Conservation (phyloP, 2,329 filamentous ascomycete genomes). For the Elsinoe arachidis region DNA sequence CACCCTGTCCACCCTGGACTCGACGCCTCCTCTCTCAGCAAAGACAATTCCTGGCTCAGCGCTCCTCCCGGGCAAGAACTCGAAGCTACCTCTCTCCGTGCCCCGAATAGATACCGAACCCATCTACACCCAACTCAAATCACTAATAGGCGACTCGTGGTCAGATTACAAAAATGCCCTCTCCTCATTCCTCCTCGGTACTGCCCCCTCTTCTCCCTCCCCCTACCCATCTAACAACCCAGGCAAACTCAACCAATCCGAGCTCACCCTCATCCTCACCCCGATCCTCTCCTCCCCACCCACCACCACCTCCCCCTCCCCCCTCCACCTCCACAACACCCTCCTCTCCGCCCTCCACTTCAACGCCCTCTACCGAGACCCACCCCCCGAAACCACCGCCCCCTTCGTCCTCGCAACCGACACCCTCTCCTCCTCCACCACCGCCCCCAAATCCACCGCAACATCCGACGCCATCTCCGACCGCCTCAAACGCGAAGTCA, state of each 20-base stretch:
- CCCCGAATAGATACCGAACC: constrained; percentile 56
- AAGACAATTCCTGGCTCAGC: constrained; percentile 21
- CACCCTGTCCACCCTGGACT: constrained; percentile 19
- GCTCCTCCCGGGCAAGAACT: constrained; percentile 32
- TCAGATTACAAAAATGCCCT: constrained; percentile 51
- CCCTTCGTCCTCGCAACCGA: constrained; percentile 61
- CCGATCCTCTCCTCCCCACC: constrained; percentile 44
- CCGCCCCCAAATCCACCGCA: constrained; percentile 25
- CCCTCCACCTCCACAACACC: constrained; percentile 51
- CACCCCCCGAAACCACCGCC: constrained; percentile 51
- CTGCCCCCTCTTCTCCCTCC: constrained; percentile 14
- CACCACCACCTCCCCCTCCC: constrained; percentile 30
- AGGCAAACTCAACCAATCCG: constrained; percentile 53
- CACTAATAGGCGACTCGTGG: constrained; percentile 52
- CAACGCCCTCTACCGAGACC: constrained; percentile 50
- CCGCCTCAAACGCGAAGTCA: constrained; percentile 54
- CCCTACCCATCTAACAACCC: constrained; percentile 1
- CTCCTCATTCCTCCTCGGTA: constrained; percentile 50
- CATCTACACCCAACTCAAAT: constrained; percentile 53
- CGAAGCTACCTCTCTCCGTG: constrained; percentile 36
- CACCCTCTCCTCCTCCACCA: constrained; percentile 62
- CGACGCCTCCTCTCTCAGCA: constrained; percentile 20
- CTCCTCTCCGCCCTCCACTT: constrained; percentile 51
- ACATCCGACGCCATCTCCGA: constrained; percentile 55
- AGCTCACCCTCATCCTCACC: constrained; percentile 49